Percentiles rank a stretch among this genome's conserved stretches.
phyloP scores from a whole-genome alignment of 176 grass and related monocot species.

The Raddia guianensis region DNA sequence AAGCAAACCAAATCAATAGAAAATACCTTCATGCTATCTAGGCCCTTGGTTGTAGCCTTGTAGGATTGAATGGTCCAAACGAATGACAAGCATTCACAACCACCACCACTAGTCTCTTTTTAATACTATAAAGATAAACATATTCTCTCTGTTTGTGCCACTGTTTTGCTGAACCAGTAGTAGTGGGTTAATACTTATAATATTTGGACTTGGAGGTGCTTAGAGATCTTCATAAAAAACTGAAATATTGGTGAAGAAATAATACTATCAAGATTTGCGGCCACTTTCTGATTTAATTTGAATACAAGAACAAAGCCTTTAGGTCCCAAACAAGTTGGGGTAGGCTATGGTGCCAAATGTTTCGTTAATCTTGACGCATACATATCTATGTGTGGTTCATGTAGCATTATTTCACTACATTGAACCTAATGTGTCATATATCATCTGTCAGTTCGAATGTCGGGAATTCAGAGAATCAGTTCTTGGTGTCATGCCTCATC shows the following conservation, averaged over 20 bases:
- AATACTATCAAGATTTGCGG: not conserved
- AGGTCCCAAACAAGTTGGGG: too few relatives aligned
- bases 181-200: not conserved
- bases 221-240: not conserved
- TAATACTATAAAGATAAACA: too few relatives aligned
- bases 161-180: constrained; percentile 8
- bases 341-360: not conserved
- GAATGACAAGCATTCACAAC: too few relatives aligned
- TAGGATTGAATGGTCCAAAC: too few relatives aligned
- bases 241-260: not conserved
- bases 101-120: too few relatives aligned
- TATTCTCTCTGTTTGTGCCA: constrained; percentile 2
- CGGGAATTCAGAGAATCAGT: constrained; percentile 97
- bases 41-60: too few relatives aligned
- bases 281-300: not conserved
- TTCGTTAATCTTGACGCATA: not conserved
- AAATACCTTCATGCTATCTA: too few relatives aligned
- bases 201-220: constrained; percentile 1
- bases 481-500: constrained; percentile 93
- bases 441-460: constrained; percentile 82
- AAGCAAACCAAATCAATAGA: too few relatives aligned
- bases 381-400: constrained; percentile 9
- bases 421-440: constrained; percentile 31
- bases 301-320: not conserved
- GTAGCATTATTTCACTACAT: not conserved